Conservation (phyloP, 805 yeast genomes). For the Kodamaea kakaduensis region DNA sequence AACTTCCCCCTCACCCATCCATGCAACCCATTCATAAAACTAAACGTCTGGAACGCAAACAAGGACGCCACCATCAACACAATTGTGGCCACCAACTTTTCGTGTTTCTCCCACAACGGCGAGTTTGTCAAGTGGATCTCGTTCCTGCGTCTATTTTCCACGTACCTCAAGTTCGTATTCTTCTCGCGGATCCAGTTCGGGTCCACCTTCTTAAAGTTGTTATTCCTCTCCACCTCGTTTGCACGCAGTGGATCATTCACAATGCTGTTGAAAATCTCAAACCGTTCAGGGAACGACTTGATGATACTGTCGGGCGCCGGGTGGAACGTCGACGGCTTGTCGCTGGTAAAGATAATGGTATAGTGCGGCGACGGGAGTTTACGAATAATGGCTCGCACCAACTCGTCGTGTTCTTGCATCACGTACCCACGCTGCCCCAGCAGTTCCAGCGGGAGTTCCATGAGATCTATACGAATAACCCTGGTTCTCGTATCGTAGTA, state of each 20-base stretch:
- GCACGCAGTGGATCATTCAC: conserved; percentile 48
- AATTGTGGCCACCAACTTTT: conserved; percentile 41
- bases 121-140: conserved; percentile 40
- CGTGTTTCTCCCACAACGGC: conserved; percentile 49
- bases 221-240: conserved; percentile 54
- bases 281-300: conserved; percentile 27
- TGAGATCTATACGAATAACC: conserved; percentile 56
- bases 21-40: conserved; percentile 4
- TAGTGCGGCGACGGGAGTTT: conserved; percentile 72
- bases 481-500: conserved; percentile 64
- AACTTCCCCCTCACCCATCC: not conserved
- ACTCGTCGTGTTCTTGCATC: conserved; percentile 41
- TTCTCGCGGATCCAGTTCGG: conserved; percentile 24
- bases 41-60: conserved; percentile 15
- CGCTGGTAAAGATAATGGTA: conserved; percentile 53
- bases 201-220: conserved; percentile 29
- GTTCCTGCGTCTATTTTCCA: conserved; percentile 26
- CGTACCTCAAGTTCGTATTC: conserved; percentile 29
- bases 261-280: conserved; percentile 53
- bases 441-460: conserved; percentile 35
- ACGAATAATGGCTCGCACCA: conserved; percentile 53
- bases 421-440: conserved; percentile 21
- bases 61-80: conserved; percentile 21
- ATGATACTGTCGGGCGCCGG: conserved; percentile 31
- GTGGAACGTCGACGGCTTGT: conserved; percentile 19